phyloP scores from a whole-genome alignment of 768 basidiomycete genomes.

The Favolaschia claudopus region DNA sequence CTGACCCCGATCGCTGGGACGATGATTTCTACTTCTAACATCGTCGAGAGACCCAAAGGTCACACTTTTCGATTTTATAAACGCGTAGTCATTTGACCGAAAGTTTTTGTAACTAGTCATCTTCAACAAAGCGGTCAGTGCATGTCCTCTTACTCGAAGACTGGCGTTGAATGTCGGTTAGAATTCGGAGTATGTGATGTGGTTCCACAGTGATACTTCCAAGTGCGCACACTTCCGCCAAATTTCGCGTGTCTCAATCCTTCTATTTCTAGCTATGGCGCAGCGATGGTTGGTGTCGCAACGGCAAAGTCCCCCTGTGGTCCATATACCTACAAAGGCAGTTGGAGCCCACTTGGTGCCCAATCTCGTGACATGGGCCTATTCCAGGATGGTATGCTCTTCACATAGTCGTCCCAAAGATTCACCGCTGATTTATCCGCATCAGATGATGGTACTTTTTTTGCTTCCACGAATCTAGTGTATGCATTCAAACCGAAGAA shows the following conservation, averaged over 20 bases:
- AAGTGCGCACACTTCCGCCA: conserved; percentile 46
- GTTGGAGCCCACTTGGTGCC: conserved; percentile 63
- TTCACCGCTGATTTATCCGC: conserved; percentile 6
- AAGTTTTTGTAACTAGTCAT: too few relatives aligned
- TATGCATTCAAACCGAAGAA: not conserved
- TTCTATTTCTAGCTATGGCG: conserved; percentile 56
- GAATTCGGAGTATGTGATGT: conserved; percentile 73
- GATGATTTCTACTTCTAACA: conserved; percentile 62
- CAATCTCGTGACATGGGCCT: conserved; percentile 68
- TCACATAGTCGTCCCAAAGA: not conserved
- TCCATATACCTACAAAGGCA: conserved; percentile 62
- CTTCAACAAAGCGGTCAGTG: conserved; percentile 56
- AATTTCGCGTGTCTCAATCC: not conserved
- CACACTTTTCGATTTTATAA: not conserved
- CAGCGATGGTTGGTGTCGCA: conserved; percentile 69
- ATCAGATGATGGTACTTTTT: conserved; percentile 47
- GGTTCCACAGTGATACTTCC: conserved; percentile 72
- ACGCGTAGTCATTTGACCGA: not conserved
- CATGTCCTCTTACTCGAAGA: not conserved
- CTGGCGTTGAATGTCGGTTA: conserved; percentile 28
- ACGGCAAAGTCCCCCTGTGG: conserved; percentile 66
- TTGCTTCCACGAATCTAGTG: not conserved
- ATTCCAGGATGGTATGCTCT: conserved; percentile 59
- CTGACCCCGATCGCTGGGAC: conserved; percentile 60
- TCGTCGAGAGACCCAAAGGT: conserved; percentile 74